These are phyloP conservation scores for Aspergillus egyptiacus DNA, from an alignment of 495 filamentous ascomycete genomes.

Conservation along the genomic window DNA sequence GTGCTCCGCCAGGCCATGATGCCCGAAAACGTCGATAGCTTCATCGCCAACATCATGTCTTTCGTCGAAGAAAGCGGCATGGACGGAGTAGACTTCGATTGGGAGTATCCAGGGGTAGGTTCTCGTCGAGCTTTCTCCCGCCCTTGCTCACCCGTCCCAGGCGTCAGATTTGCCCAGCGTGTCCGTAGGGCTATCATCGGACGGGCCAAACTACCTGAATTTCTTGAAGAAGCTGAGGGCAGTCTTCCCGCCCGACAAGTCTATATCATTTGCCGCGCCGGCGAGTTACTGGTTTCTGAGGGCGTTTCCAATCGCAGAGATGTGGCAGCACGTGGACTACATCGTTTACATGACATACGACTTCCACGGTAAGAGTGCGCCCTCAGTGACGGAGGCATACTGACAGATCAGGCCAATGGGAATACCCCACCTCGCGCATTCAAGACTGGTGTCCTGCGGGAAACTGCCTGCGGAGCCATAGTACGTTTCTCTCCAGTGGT, in stretches of 20 bases:
- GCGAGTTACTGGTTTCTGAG: slow-evolving; percentile 30
- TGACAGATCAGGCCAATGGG: slow-evolving; percentile 20
- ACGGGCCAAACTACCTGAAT: slow-evolving; percentile 19
- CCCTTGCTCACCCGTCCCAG: not conserved
- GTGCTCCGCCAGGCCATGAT: slow-evolving; percentile 35
- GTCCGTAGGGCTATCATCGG: slow-evolving; percentile 20
- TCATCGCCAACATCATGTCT: slow-evolving; percentile 29
- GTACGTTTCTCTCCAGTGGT: not conserved
- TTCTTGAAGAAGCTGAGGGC: slow-evolving; percentile 19
- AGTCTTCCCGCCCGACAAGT: not conserved
- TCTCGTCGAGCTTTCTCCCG: not conserved
- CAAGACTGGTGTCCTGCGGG: slow-evolving; percentile 28
- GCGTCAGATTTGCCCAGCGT: slow-evolving; percentile 36
- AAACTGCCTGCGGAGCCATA: slow-evolving; percentile 36
- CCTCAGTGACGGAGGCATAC: not conserved
- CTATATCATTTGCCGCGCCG: slow-evolving; percentile 21
- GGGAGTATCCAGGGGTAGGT: slow-evolving; percentile 33
- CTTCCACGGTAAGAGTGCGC: not conserved
- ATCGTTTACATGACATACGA: slow-evolving; percentile 35
- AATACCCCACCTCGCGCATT: slow-evolving; percentile 21
- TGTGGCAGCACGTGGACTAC: slow-evolving; percentile 26
- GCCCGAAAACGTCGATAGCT: slow-evolving; percentile 27
- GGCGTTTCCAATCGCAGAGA: slow-evolving; percentile 25
- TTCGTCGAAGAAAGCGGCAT: slow-evolving; percentile 31
- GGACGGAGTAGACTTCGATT: slow-evolving; percentile 39